Base-by-base conservation (phyloP, 176 grass and related monocot genomes). In the Triticum monococcum region DNA sequence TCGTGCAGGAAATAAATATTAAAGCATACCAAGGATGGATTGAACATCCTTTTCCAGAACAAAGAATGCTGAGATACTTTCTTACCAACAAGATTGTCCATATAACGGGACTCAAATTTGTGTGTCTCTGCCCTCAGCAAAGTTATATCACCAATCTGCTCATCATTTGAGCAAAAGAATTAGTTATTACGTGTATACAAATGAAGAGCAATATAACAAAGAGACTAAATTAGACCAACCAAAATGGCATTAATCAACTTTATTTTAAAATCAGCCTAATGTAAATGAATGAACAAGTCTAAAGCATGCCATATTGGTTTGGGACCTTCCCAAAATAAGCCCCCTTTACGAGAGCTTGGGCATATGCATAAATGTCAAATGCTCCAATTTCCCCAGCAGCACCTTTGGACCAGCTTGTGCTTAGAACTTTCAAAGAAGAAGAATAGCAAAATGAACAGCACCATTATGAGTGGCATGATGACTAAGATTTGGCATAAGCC, bases 31-130 rank as follows among this genome's bases (percentile, higher is more conserved):
- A 66, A 59, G 26, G 45, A 54, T 66, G 45, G 38, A 30, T 20
- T 77, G 69, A 65, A 77, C 40, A 68, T 60, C 3, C 74, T 80
- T 54, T 56, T 56, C 84, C 59, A 67, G 68, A 75, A 63, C 4
- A 75, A 28, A 64, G 46, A 81, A 82, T 38, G 54, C 43, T 22
- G 60, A 64, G 59, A 63, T 20, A 35, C 7, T 85, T 71, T 45
- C 91, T 80, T 90, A 94, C 93, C 96, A 48, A 95, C 88, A 85
- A 98, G 96, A 78, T 95, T 94, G 78, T 98, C 96, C 0, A 65
- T 82, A 72, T 98, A 98, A 46, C 86, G 54, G 26, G 90, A 98
- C 82, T 96, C 97, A 71, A 98, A 98, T 82, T 98, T 98, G 87
- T 96, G 92, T 43, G 94, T 96, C 80, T 96, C 90, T 56, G 90